Conservation (phyloP, 169 alveolate genomes). For the Eimeria zaria region DNA sequence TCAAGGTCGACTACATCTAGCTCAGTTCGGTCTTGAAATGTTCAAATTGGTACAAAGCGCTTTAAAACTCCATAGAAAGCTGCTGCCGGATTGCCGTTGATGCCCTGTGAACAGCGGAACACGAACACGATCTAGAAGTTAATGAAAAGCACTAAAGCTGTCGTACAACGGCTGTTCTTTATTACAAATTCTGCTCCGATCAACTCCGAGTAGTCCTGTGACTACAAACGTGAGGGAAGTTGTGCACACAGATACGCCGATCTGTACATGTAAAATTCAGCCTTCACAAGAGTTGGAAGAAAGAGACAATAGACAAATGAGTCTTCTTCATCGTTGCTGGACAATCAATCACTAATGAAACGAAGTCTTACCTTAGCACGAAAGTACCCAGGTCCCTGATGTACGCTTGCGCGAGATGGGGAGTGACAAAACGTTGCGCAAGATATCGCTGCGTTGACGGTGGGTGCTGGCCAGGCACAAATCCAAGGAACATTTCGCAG, state of each 20-base stretch:
- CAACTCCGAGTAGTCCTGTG: neutral
- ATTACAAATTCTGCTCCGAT: neutral
- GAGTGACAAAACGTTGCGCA: neutral
- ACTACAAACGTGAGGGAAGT: neutral
- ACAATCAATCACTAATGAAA: neutral
- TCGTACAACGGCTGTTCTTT: neutral
- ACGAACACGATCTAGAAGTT: neutral
- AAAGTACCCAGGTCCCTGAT: neutral
- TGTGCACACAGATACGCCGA: neutral
- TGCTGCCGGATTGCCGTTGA: conserved; percentile 57
- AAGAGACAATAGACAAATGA: neutral
- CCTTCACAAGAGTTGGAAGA: neutral
- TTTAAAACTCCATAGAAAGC: conserved; percentile 5
- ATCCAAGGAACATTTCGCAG: conserved; percentile 17
- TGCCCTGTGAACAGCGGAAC: conserved; percentile 33
- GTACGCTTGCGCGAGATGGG: conserved; percentile 1
- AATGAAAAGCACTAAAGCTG: neutral
- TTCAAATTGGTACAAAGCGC: neutral
- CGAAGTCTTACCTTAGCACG: neutral
- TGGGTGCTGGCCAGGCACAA: neutral
- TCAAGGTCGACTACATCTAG: neutral
- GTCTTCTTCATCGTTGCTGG: neutral
- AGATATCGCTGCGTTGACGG: conserved; percentile 7
- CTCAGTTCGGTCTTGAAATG: too few relatives aligned
- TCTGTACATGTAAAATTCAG: neutral